Conservation (phyloP, 371 early-diverging fungal genomes). For the Syncephalastrum contaminatum region DNA sequence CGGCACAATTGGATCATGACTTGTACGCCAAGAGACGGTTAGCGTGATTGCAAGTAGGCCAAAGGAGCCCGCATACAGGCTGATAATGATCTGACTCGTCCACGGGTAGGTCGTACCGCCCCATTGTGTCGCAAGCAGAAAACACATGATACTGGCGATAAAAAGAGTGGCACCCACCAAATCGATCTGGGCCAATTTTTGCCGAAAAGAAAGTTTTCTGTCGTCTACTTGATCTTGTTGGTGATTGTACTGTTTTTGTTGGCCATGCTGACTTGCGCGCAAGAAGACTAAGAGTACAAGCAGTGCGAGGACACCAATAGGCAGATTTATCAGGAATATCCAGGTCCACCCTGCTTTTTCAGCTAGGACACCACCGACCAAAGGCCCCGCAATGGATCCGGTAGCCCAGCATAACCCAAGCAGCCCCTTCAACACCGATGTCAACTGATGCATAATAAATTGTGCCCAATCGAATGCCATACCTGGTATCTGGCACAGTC, state of each 20-base stretch:
- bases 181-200: conserved; percentile 22
- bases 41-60: no score
- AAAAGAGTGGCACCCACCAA: conserved; percentile 53
- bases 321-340: conserved; percentile 57
- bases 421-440: conserved; percentile 38
- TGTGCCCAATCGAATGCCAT: neutral
- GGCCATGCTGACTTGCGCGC: neutral
- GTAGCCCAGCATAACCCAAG: conserved; percentile 54
- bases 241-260: neutral
- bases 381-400: conserved; percentile 49
- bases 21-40: neutral
- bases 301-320: conserved; percentile 42
- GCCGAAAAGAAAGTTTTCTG: no score
- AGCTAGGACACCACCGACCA: conserved; percentile 23
- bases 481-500: conserved; percentile 47
- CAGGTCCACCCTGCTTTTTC: conserved; percentile 20
- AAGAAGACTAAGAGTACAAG: neutral
- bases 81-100: conserved; percentile 25
- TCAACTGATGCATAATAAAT: neutral
- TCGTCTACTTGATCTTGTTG: neutral
- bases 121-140: conserved; percentile 61
- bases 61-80: no score
- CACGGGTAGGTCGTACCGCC: conserved; percentile 58
- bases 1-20: no score
- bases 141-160: conserved; percentile 41